Evolutionary conservation across 495 filamentous ascomycete genomes (phyloP).

Genomic region (Annulohypoxylon moriforme): DNA sequence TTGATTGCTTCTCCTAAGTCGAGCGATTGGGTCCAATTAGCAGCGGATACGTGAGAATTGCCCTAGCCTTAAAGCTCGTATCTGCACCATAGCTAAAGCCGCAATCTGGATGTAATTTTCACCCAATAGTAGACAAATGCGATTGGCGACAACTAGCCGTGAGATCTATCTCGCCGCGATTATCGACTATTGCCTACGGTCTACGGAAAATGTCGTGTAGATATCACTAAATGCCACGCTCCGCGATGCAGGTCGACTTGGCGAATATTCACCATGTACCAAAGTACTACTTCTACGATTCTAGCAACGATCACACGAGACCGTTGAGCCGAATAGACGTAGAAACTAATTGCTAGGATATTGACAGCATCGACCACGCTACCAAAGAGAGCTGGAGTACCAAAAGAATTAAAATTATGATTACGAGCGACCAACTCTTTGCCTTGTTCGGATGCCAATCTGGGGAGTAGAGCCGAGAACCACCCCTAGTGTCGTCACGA

Average conservation of each 20-base stretch:
- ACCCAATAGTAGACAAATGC: slow-evolving; percentile 9
- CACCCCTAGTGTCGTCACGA: slow-evolving; percentile 27
- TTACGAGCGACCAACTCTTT: slow-evolving; percentile 40
- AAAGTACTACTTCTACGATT: slow-evolving; percentile 5
- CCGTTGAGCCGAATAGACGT: slow-evolving; percentile 24
- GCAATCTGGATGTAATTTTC: not conserved
- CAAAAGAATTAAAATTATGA: slow-evolving; percentile 38
- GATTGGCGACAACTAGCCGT: slow-evolving; percentile 12
- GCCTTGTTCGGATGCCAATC: slow-evolving; percentile 38
- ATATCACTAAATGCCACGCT: slow-evolving; percentile 24
- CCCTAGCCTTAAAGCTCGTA: slow-evolving; percentile 17
- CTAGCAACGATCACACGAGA: slow-evolving; percentile 32
- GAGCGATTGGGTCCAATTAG: slow-evolving; percentile 7
- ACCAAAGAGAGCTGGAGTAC: slow-evolving; percentile 6
- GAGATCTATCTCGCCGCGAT: slow-evolving; percentile 17
- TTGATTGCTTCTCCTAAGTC: not conserved
- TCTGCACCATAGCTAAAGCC: slow-evolving; percentile 28
- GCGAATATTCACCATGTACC: not conserved
- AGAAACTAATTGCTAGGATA: slow-evolving; percentile 33
- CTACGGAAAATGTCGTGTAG: slow-evolving; percentile 28
- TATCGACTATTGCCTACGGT: slow-evolving; percentile 13
- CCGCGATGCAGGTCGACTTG: slow-evolving; percentile 19
- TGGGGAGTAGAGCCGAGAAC: slow-evolving; percentile 43
- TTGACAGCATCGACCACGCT: slow-evolving; percentile 24
- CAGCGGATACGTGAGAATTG: not conserved